These are phyloP conservation scores for Plectosphaerella plurivora DNA, from an alignment of 2,329 filamentous ascomycete species.

Conservation along the genomic window DNA sequence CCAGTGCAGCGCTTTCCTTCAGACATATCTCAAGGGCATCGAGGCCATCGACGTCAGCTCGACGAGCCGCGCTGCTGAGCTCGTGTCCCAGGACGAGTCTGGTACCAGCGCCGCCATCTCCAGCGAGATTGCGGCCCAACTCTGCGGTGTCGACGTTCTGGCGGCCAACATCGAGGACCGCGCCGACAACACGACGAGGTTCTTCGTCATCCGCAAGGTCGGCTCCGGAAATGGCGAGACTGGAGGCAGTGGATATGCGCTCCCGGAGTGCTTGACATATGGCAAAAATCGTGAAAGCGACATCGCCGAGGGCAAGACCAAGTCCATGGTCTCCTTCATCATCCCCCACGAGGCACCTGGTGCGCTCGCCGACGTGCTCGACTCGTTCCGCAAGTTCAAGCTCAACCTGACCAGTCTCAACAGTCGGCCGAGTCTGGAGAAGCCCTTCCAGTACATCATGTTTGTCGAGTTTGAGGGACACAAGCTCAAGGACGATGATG, in stretches of 20 bases:
- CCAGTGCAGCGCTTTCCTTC: slow-evolving; percentile 77
- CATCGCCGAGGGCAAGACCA: slow-evolving; percentile 33
- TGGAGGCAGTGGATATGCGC: background rate
- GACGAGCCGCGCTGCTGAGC: slow-evolving; percentile 79
- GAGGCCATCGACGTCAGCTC: slow-evolving; percentile 81
- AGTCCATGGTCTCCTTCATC: slow-evolving; percentile 79
- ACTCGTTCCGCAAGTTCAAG: slow-evolving; percentile 67
- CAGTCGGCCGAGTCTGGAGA: slow-evolving; percentile 69
- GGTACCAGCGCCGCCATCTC: slow-evolving; percentile 73
- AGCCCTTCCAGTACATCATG: slow-evolving; percentile 88
- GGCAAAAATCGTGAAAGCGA: background rate
- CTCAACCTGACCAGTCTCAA: slow-evolving; percentile 91
- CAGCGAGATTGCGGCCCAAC: slow-evolving; percentile 65
- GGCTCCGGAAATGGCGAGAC: slow-evolving; percentile 12
- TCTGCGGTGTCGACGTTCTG: slow-evolving; percentile 66
- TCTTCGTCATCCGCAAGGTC: slow-evolving; percentile 58
- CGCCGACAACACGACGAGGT: slow-evolving; percentile 73
- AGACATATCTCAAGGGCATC: slow-evolving; percentile 62
- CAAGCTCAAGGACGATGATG: slow-evolving; percentile 44
- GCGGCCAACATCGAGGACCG: slow-evolving; percentile 67
- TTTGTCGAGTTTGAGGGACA: slow-evolving; percentile 84
- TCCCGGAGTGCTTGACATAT: background rate
- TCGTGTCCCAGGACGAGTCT: slow-evolving; percentile 56
- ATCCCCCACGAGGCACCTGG: slow-evolving; percentile 74
- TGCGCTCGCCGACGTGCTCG: slow-evolving; percentile 75